Evolutionary conservation across 2,329 filamentous ascomycete genomes (phyloP).

Genomic region (Monilinia aucupariae): DNA sequence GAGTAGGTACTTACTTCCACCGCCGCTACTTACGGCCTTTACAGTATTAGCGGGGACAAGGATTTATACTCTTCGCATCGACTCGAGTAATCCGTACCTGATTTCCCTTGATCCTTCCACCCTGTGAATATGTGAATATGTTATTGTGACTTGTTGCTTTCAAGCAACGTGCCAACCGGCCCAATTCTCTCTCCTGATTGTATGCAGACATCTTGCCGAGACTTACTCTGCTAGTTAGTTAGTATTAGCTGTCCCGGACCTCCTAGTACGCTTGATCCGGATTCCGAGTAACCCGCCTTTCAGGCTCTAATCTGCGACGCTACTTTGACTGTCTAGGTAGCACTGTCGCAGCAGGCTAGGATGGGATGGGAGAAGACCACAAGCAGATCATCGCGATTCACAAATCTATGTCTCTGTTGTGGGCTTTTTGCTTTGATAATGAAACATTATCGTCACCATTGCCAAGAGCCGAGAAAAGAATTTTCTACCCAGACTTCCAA

Average conservation of each 20-base stretch:
- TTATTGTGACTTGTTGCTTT: no score
- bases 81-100: background rate
- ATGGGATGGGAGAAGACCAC: background rate
- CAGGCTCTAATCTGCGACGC: no score
- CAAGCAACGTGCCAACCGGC: no score
- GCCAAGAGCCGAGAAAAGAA: constrained; percentile 6
- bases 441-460: background rate
- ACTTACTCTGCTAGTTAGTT: no score
- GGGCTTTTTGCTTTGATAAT: background rate
- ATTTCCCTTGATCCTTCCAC: background rate
- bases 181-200: background rate
- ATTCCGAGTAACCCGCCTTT: background rate
- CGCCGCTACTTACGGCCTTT: no score
- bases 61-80: background rate
- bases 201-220: background rate
- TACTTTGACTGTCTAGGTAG: background rate
- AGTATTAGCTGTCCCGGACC: background rate
- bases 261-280: background rate
- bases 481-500: background rate
- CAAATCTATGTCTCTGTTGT: background rate
- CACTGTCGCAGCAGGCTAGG: background rate
- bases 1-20: no score
- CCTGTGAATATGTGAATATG: no score
- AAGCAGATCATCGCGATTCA: background rate
- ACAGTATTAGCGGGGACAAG: no score